These are phyloP conservation scores for Stevia rebaudiana DNA, from an alignment of 140 eudicot species.

Conservation along the genomic window DNA sequence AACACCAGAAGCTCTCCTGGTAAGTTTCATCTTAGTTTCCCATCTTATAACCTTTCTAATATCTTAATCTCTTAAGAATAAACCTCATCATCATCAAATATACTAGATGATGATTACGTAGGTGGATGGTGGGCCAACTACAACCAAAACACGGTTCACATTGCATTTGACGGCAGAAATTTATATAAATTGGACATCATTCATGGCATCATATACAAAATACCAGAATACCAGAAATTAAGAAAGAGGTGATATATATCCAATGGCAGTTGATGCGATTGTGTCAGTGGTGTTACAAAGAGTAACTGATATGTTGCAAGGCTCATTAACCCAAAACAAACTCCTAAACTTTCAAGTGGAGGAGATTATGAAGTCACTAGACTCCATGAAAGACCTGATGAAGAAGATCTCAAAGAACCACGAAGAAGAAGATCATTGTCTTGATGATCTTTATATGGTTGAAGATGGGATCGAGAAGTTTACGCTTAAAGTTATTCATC, in stretches of 20 bases:
- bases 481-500: conserved; percentile 22
- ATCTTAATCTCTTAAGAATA: background rate
- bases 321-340: conserved; percentile 18
- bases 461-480: conserved; percentile 41
- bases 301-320: conserved; percentile 34
- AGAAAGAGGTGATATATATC: background rate
- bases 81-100: background rate
- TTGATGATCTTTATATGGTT: conserved; percentile 20
- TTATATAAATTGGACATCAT: background rate
- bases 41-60: background rate
- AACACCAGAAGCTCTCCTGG: background rate
- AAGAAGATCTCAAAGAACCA: conserved; percentile 11
- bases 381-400: conserved; percentile 24
- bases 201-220: background rate
- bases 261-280: conserved; percentile 41
- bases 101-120: background rate
- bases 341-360: conserved; percentile 19
- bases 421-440: conserved; percentile 15
- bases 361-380: conserved; percentile 29
- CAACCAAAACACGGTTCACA: background rate
- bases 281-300: conserved; percentile 35
- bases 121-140: background rate
- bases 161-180: background rate
- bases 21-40: background rate
- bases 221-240: too few species aligned